These are phyloP conservation scores for Candida coquimbonensis DNA, from an alignment of 805 yeast species.

Conservation along the genomic window DNA sequence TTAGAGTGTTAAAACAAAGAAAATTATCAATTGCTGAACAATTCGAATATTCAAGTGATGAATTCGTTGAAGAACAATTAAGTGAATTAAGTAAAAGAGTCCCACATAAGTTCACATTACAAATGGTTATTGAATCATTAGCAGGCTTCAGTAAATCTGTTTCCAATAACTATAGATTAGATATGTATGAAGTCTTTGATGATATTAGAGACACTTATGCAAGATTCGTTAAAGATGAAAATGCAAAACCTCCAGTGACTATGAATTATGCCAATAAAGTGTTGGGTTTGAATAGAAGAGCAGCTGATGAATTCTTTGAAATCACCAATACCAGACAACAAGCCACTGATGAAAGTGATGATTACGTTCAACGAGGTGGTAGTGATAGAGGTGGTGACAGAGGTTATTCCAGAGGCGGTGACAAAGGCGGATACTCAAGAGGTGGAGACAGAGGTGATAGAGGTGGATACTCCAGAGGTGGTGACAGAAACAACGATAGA, in stretches of 20 bases:
- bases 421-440: background rate
- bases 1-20: conserved; percentile 41
- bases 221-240: conserved; percentile 18
- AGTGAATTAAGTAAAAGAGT: conserved; percentile 22
- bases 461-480: conserved; percentile 1
- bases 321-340: background rate
- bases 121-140: conserved; percentile 27
- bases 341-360: background rate
- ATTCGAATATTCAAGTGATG: conserved; percentile 30
- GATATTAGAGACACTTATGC: conserved; percentile 27
- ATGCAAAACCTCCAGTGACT: conserved; percentile 17
- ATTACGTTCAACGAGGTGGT: background rate
- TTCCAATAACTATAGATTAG: conserved; percentile 26
- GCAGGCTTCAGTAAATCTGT: conserved; percentile 32
- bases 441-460: background rate
- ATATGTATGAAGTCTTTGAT: conserved; percentile 24
- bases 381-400: background rate
- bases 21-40: conserved; percentile 48
- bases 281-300: conserved; percentile 16
- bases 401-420: too few relatives aligned
- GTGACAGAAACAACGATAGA: background rate
- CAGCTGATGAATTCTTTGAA: conserved; percentile 17
- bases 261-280: conserved; percentile 17
- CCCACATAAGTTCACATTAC: conserved; percentile 24
- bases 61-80: conserved; percentile 27